A percentile compares a stretch with the other conserved stretches of the same genome.
Conservation (phyloP, 2,329 filamentous ascomycete genomes). For the Aspergillus spinulosporus region DNA sequence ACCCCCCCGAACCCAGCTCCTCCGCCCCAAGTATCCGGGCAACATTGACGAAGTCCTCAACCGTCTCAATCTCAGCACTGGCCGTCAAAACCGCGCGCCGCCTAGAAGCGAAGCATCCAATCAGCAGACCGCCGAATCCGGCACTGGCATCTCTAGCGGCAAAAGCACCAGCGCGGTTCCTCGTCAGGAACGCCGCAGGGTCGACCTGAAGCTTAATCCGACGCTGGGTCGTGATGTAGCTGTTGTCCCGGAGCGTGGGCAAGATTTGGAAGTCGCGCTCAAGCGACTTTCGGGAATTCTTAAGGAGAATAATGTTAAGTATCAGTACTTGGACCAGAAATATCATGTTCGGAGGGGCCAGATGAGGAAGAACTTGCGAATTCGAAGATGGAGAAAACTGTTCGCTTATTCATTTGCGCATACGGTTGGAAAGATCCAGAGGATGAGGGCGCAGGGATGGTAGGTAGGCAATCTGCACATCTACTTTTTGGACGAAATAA, state of each 20-base stretch:
- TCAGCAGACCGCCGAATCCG: slow-evolving; percentile 12
- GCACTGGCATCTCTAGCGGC: slow-evolving; percentile 20
- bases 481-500: background rate
- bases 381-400: slow-evolving; percentile 44
- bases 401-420: slow-evolving; percentile 47
- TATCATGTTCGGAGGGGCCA: slow-evolving; percentile 46
- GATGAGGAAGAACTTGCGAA: slow-evolving; percentile 42
- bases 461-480: slow-evolving; percentile 22
- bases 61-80: slow-evolving; percentile 31
- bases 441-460: slow-evolving; percentile 50
- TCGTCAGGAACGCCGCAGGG: slow-evolving; percentile 19
- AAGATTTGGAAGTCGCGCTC: slow-evolving; percentile 33
- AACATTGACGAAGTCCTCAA: slow-evolving; percentile 38
- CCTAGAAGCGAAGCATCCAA: background rate
- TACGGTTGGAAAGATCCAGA: slow-evolving; percentile 44
- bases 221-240: slow-evolving; percentile 38
- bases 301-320: slow-evolving; percentile 35
- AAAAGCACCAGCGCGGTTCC: background rate
- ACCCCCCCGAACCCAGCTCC: background rate
- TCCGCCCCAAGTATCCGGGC: slow-evolving; percentile 5
- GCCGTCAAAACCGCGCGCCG: background rate
- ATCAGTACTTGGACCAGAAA: slow-evolving; percentile 36
- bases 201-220: slow-evolving; percentile 40
- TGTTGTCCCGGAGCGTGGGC: slow-evolving; percentile 36
- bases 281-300: slow-evolving; percentile 30